These are phyloP conservation scores for Sabuloglossum arenarium DNA, from an alignment of 495 filamentous ascomycete genomes.

Conservation along the genomic window DNA sequence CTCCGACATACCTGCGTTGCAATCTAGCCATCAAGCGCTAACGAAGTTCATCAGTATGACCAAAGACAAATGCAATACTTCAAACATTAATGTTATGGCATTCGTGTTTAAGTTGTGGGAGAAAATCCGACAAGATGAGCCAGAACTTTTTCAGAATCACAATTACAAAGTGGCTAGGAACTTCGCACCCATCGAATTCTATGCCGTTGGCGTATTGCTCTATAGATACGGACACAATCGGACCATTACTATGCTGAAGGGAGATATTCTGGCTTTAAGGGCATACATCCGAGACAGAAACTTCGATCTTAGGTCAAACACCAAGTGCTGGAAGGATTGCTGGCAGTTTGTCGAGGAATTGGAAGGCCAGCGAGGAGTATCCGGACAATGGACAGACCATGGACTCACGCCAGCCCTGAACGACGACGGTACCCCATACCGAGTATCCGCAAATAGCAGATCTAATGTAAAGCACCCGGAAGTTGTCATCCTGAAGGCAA, in stretches of 20 bases:
- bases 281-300: constrained; percentile 15
- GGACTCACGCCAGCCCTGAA: background rate
- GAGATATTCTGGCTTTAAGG: constrained; percentile 22
- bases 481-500: too few species aligned
- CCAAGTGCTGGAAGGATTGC: constrained; percentile 16
- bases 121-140: constrained; percentile 8
- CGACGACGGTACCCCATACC: too few species aligned
- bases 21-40: background rate
- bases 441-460: too few species aligned
- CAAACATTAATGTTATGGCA: background rate
- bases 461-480: too few species aligned
- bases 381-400: constrained; percentile 1
- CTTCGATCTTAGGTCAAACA: constrained; percentile 22
- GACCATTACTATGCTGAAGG: constrained; percentile 17
- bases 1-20: background rate
- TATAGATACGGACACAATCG: constrained; percentile 18
- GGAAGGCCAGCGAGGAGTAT: constrained; percentile 8
- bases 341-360: constrained; percentile 20
- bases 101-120: constrained; percentile 11
- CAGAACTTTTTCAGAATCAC: constrained; percentile 4
- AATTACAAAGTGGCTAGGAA: background rate
- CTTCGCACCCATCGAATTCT: constrained; percentile 26
- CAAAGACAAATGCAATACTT: constrained; percentile 5
- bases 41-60: constrained; percentile 3
- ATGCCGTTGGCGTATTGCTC: constrained; percentile 22